A percentile compares a stretch with the other conserved stretches of the same genome.
Conservation (phyloP, 2,329 filamentous ascomycete species). For the Chrysosporium keratinophilum region DNA sequence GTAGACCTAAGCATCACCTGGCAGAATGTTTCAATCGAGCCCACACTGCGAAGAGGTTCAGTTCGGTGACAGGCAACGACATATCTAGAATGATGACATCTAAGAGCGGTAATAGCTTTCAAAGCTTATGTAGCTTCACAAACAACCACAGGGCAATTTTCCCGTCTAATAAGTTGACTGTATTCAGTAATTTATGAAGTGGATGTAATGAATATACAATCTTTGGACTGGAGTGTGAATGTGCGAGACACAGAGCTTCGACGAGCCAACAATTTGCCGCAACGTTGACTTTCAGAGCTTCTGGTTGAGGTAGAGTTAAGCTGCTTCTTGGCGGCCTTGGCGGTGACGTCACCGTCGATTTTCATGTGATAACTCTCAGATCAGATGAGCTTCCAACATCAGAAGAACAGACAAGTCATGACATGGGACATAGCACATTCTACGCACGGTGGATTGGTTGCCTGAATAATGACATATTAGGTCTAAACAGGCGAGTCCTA, state of each 20-base stretch:
- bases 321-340: conserved; percentile 6
- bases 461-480: background rate
- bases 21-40: background rate
- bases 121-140: background rate
- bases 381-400: background rate
- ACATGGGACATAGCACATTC: background rate
- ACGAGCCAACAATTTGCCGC: background rate
- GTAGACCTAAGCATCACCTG: background rate
- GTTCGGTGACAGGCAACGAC: background rate
- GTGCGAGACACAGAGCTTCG: background rate
- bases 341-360: background rate
- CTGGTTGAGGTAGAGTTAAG: conserved; percentile 6
- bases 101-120: too few relatives aligned
- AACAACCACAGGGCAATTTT: background rate
- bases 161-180: background rate
- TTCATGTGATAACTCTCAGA: background rate
- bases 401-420: background rate
- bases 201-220: background rate
- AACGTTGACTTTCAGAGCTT: background rate
- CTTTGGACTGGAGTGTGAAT: background rate
- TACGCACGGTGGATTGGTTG: background rate
- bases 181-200: background rate
- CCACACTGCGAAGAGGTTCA: background rate
- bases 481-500: background rate
- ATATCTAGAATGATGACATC: conserved; percentile 1